These are phyloP conservation scores for Eutrema heterophyllum DNA, from an alignment of 345 rosid species.

Conservation along the genomic window DNA sequence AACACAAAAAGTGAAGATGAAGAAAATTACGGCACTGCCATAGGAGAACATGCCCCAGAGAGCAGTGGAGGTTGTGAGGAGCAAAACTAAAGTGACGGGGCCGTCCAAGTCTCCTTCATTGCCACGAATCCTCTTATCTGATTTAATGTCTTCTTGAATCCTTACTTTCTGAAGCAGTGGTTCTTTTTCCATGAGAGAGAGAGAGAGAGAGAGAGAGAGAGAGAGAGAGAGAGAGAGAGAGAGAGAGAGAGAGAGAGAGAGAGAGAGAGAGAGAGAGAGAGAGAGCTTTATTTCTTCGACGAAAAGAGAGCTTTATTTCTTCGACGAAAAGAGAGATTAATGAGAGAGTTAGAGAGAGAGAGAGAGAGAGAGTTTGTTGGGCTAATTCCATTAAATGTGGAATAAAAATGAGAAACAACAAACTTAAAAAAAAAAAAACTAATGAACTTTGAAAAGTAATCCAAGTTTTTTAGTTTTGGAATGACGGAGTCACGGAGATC, in stretches of 20 bases:
- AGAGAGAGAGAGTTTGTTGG: not conserved
- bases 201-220: not conserved
- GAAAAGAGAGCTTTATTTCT: not conserved
- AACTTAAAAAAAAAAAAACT: too few relatives aligned
- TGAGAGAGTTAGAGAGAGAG: not conserved
- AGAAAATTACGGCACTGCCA: slow-evolving; percentile 32
- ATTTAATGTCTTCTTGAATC: slow-evolving; percentile 19
- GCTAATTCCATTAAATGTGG: not conserved
- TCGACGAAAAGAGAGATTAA: not conserved
- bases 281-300: not conserved
- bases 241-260: not conserved
- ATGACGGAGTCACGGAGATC: too few relatives aligned
- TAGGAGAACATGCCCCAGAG: slow-evolving; percentile 31
- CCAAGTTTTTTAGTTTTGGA: too few relatives aligned
- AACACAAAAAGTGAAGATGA: not conserved
- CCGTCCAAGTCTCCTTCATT: slow-evolving; percentile 7
- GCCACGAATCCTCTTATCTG: not conserved
- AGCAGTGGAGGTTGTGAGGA: slow-evolving; percentile 28
- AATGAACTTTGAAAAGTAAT: too few relatives aligned
- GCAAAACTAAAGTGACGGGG: slow-evolving; percentile 23
- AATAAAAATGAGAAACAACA: not conserved
- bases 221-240: not conserved
- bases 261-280: too few relatives aligned
- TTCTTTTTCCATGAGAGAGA: slow-evolving; percentile 20
- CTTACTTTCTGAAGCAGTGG: slow-evolving; percentile 22